Evolutionary conservation across 257 asterid species (phyloP).

Genomic region (Nicotiana knightiana): DNA sequence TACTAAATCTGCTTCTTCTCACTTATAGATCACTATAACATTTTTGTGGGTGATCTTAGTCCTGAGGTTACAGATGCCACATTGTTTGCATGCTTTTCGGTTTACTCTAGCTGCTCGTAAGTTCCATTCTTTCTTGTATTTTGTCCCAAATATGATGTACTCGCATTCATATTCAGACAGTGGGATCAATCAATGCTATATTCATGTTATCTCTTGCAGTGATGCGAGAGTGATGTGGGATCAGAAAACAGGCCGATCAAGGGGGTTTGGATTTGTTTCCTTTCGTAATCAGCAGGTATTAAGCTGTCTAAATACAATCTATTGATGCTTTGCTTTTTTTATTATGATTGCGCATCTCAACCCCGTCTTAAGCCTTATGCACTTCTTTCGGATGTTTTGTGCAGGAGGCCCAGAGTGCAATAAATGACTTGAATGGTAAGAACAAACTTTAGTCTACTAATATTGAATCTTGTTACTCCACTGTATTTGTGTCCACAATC

Average conservation of each 20-base stretch:
- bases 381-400: background rate
- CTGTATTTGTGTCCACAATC: background rate
- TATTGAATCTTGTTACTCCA: background rate
- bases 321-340: background rate
- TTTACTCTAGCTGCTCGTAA: slow-evolving; percentile 68
- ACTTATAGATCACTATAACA: slow-evolving; percentile 63
- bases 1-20: background rate
- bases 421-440: slow-evolving; percentile 77
- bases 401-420: slow-evolving; percentile 85
- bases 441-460: background rate
- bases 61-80: slow-evolving; percentile 91
- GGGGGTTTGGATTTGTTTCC: slow-evolving; percentile 93
- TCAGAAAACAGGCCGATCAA: slow-evolving; percentile 88
- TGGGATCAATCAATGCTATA: background rate
- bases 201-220: slow-evolving; percentile 32
- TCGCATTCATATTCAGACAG: background rate
- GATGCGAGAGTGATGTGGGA: slow-evolving; percentile 99
- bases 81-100: slow-evolving; percentile 63
- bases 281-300: slow-evolving; percentile 77
- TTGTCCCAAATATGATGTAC: background rate
- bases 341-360: background rate
- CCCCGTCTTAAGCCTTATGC: background rate
- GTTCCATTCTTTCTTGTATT: slow-evolving; percentile 15
- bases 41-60: slow-evolving; percentile 90
- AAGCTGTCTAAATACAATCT: background rate